Conservation (phyloP, 108 stramenopile genomes). For the Cyclotella distinguenda region DNA sequence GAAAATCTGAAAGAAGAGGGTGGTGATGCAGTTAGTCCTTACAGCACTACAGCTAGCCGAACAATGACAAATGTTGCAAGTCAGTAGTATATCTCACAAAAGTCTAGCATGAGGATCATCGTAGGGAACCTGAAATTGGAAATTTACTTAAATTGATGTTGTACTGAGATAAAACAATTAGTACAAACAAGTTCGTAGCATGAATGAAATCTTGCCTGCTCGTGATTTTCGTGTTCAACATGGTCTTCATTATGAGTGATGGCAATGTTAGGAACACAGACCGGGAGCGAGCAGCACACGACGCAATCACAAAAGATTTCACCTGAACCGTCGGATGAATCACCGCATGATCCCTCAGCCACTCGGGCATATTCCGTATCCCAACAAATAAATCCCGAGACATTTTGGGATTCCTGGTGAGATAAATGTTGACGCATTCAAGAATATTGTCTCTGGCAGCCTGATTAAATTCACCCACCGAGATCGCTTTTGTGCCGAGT, state of each 20-base stretch:
- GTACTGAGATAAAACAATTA: not conserved
- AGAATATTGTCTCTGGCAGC: conserved; percentile 1
- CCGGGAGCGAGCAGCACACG: not conserved
- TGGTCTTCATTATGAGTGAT: too few relatives aligned
- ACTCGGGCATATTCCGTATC: conserved; percentile 70
- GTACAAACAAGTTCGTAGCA: not conserved
- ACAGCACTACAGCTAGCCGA: too few relatives aligned
- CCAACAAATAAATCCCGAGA: conserved; percentile 64
- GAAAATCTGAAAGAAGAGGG: too few relatives aligned
- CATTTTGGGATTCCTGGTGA: conserved; percentile 54
- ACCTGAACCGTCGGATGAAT: conserved; percentile 58
- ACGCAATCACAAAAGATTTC: too few relatives aligned
- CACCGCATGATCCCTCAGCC: conserved; percentile 73
- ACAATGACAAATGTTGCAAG: too few relatives aligned
- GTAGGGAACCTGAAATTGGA: conserved; percentile 57
- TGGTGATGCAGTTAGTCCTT: too few relatives aligned
- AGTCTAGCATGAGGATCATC: conserved; percentile 73
- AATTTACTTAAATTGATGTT: not conserved
- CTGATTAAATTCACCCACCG: conserved; percentile 35
- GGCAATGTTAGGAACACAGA: not conserved
- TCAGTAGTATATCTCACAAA: too few relatives aligned
- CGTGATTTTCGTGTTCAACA: conserved; percentile 70
- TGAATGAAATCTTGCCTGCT: conserved; percentile 11
- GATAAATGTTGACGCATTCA: conserved; percentile 59
- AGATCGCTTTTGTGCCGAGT: conserved; percentile 34